phyloP scores from a whole-genome alignment of 129 eudicot genomes.

The Ambrosia artemisiifolia region DNA sequence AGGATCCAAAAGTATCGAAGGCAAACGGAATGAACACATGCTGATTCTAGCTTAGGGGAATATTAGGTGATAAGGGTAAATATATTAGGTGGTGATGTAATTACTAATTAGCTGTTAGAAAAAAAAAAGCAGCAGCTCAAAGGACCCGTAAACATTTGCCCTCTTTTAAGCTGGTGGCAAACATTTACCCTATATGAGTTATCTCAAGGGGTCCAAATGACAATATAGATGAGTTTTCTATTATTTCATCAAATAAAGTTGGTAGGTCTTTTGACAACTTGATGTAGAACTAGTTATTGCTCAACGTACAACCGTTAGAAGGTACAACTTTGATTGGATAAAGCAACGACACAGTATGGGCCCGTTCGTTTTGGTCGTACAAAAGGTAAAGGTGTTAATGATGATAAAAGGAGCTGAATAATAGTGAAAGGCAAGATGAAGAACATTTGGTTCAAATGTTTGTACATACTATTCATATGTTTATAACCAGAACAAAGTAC shows the following conservation, averaged over 20 bases:
- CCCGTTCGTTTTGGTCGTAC: constrained; percentile 17
- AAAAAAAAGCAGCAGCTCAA: no score
- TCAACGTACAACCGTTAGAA: constrained; percentile 4
- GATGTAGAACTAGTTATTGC: constrained; percentile 16
- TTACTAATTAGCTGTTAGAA: no score
- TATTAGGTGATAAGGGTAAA: no score
- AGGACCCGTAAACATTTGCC: constrained; percentile 30
- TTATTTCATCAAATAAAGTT: constrained; percentile 25
- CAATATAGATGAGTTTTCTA: constrained; percentile 25
- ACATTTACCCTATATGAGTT: constrained; percentile 24
- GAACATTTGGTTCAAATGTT: not conserved
- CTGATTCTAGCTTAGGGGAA: no score
- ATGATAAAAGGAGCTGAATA: constrained; percentile 24
- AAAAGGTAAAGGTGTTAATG: constrained; percentile 22
- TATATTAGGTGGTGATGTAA: no score
- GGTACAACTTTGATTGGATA: not conserved
- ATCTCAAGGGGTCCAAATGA: constrained; percentile 32
- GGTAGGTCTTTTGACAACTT: constrained; percentile 14
- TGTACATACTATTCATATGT: not conserved
- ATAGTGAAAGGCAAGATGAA: constrained; percentile 16
- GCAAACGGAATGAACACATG: no score
- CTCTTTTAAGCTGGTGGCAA: constrained; percentile 29
- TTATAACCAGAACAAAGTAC: constrained; percentile 1
- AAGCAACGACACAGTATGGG: constrained; percentile 16
- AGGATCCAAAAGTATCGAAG: no score